Percentiles rank a stretch among this genome's conserved stretches.
These are phyloP conservation scores for Irineochytrium annulatum DNA, from an alignment of 192 early-diverging fungal species.

Conservation along the genomic window DNA sequence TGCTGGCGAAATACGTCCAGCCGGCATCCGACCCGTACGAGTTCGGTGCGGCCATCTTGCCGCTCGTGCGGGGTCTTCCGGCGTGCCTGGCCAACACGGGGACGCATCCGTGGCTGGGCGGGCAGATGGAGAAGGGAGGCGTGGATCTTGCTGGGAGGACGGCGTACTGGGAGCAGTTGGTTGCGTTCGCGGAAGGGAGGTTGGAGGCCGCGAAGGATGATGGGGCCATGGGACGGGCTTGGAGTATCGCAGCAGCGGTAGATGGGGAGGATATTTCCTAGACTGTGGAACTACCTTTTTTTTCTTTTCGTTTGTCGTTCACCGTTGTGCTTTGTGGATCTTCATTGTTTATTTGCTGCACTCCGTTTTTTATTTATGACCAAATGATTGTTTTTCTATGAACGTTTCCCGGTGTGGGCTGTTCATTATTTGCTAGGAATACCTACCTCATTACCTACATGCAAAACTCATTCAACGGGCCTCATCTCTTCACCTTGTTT, in stretches of 20 bases:
- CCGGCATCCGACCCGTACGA: neutral
- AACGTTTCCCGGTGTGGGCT: neutral
- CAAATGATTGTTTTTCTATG: neutral
- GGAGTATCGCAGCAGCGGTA: neutral
- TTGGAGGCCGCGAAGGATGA: neutral
- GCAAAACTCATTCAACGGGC: neutral
- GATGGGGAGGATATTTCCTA: neutral
- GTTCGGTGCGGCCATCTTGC: neutral
- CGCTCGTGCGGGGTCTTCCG: neutral
- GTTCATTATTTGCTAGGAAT: neutral
- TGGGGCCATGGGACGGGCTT: neutral
- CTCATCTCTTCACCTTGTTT: neutral
- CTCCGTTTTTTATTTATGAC: neutral
- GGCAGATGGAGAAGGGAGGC: neutral
- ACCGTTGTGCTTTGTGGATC: neutral
- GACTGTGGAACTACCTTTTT: no score
- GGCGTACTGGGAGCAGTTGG: neutral
- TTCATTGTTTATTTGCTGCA: neutral
- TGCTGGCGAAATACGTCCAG: neutral
- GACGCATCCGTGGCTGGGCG: neutral
- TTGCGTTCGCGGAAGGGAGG: conserved; percentile 1
- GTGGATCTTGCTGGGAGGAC: neutral
- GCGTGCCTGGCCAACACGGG: neutral
- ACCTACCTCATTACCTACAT: neutral
- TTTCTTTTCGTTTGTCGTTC: no score